These are phyloP conservation scores for Fusarium foetens DNA, from an alignment of 2,329 filamentous ascomycete genomes.

Conservation along the genomic window DNA sequence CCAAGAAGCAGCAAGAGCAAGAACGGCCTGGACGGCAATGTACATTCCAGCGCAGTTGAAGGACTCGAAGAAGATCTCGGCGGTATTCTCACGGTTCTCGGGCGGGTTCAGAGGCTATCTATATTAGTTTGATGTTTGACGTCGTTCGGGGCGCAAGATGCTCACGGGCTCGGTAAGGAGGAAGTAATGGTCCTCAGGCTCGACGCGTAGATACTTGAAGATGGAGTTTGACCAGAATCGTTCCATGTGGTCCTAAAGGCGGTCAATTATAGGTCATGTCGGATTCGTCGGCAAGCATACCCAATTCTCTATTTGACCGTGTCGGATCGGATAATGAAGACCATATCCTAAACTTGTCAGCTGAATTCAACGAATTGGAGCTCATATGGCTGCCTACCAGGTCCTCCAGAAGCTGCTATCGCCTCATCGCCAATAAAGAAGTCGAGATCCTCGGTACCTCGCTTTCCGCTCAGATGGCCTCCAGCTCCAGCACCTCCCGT, in stretches of 20 bases:
- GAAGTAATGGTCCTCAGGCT: slow-evolving; percentile 99
- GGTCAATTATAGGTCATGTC: slow-evolving; percentile 41
- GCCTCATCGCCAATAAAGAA: slow-evolving; percentile 99
- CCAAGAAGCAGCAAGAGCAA: slow-evolving; percentile 97
- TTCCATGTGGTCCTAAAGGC: slow-evolving; percentile 91
- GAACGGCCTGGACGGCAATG: slow-evolving; percentile 96
- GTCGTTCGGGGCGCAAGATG: slow-evolving; percentile 13
- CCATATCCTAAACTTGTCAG: slow-evolving; percentile 76
- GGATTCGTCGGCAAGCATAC: slow-evolving; percentile 59
- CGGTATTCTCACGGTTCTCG: slow-evolving; percentile 98
- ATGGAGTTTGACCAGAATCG: slow-evolving; percentile 99
- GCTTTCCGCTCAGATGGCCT: slow-evolving; percentile 87
- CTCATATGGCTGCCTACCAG: slow-evolving; percentile 64
- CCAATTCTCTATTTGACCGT: slow-evolving; percentile 99
- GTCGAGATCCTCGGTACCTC: slow-evolving; percentile 96
- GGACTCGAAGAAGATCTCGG: slow-evolving; percentile 99
- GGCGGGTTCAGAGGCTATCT: slow-evolving; percentile 91
- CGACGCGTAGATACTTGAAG: slow-evolving; percentile 98
- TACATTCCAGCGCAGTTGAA: slow-evolving; percentile 99
- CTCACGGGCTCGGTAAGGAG: slow-evolving; percentile 94
- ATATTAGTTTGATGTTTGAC: slow-evolving; percentile 20
- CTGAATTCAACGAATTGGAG: slow-evolving; percentile 1
- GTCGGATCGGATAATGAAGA: slow-evolving; percentile 95
- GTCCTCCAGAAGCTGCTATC: slow-evolving; percentile 81
- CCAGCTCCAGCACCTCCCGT: slow-evolving; percentile 87